Evolutionary conservation across 192 early-diverging fungal genomes (phyloP), one percentile per base, ranked within the genome.

Genomic region (Backusella circina): DNA sequence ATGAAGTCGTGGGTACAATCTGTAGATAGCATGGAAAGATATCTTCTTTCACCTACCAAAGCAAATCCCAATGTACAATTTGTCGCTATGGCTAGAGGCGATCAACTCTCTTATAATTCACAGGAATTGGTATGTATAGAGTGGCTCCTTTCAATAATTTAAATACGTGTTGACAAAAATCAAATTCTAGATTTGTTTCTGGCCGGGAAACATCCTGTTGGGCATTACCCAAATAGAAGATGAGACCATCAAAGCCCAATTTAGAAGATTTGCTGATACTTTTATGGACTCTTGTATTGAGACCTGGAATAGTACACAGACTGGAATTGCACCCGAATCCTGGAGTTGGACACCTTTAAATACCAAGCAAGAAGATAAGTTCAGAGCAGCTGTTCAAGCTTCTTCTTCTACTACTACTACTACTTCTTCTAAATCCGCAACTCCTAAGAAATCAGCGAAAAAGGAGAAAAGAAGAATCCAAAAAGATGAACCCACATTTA

Each of bases 321-420:
- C 88, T 18, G 82, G 85, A 10, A 71, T 89, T 31, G 85, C 80
- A 2, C 85, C 88, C 5, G 88, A 89, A 65, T 38, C 21, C 33
- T 78, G 81, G 31, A 28, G 41, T 30, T 89, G 81, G 67, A 80
- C 66, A 18, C 33, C 41, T 15, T 13, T 15, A 8, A 47, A 18
- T 36, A 36, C 18, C 1, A 31, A 54, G 0, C 10, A 35, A n/a
- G 66, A 26, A 4, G 74, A 68, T 38, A n/a, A 71, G n/a, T 21
- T 61, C 15, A 75, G 69, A 23, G 50, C 5, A 5, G 15, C 47
- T 0, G 65, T 71, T 13, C 37, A 21, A 36, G 16, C 23, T 33
- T 30, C 47, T 5, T 38, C 26, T 15, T 9, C 8, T 37, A 23
- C 39, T 32, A 21, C 21, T 44, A 10, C 23, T 38, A 9, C 32